Conservation (phyloP, 768 basidiomycete species). For the Mycena haematopus region DNA sequence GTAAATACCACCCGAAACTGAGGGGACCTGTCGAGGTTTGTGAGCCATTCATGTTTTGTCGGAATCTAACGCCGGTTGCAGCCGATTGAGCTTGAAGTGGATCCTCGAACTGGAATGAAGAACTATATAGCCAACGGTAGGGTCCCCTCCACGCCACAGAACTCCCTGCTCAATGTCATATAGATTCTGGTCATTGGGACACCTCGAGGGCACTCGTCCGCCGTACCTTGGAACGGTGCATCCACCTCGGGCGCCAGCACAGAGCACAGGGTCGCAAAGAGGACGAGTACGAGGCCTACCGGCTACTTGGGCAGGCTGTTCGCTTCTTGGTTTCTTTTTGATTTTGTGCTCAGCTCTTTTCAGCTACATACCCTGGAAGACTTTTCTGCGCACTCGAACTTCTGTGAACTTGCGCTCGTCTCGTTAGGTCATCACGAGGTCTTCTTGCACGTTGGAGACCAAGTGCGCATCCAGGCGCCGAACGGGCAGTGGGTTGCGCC, state of each 20-base stretch:
- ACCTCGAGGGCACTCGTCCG: slow-evolving; percentile 83
- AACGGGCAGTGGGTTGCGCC: slow-evolving; percentile 80
- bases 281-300: slow-evolving; percentile 80
- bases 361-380: slow-evolving; percentile 86
- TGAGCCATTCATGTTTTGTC: slow-evolving; percentile 17
- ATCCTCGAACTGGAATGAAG: slow-evolving; percentile 90
- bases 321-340: slow-evolving; percentile 29
- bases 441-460: slow-evolving; percentile 88
- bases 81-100: slow-evolving; percentile 86
- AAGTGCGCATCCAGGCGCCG: slow-evolving; percentile 74
- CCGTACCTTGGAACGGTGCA: slow-evolving; percentile 76
- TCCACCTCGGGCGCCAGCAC: slow-evolving; percentile 75
- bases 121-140: slow-evolving; percentile 89
- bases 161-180: not conserved
- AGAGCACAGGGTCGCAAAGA: slow-evolving; percentile 62
- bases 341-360: not conserved
- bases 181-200: slow-evolving; percentile 82
- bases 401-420: slow-evolving; percentile 83
- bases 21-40: slow-evolving; percentile 82
- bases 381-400: slow-evolving; percentile 89
- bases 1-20: slow-evolving; percentile 75
- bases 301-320: slow-evolving; percentile 77
- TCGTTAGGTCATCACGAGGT: slow-evolving; percentile 76
- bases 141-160: not conserved
- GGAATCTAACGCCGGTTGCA: slow-evolving; percentile 33